Evolutionary conservation across 1,284 basidiomycete species (phyloP).

Genomic region (Sphaerobolus stellatus): DNA sequence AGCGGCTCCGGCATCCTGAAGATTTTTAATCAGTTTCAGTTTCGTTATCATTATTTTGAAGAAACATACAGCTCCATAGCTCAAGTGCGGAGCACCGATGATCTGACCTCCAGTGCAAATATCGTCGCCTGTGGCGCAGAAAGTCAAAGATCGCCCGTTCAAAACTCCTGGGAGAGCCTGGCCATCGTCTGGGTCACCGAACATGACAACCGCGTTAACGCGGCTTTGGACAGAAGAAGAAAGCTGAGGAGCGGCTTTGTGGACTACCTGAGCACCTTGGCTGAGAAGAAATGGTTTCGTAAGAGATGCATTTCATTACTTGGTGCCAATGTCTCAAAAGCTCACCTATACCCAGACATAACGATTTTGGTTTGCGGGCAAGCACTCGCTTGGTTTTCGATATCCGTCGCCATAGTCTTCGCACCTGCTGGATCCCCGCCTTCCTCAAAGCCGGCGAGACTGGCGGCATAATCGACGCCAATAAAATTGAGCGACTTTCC

Average conservation of each 20-base stretch:
- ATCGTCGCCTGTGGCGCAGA: neutral
- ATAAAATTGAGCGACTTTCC: neutral
- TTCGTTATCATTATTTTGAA: neutral
- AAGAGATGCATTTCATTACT: too few relatives aligned
- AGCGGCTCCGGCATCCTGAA: conserved; percentile 1
- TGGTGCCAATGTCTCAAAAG: neutral
- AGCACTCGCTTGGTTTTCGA: neutral
- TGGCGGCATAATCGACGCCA: neutral
- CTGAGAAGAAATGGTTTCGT: neutral
- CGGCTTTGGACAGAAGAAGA: neutral
- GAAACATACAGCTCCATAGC: neutral
- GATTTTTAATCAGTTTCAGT: neutral
- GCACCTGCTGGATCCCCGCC: neutral
- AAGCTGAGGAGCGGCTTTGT: neutral
- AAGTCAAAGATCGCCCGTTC: neutral
- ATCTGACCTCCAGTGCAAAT: neutral
- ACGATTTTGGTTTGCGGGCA: neutral
- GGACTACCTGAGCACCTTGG: neutral
- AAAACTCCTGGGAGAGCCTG: neutral
- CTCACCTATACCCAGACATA: neutral
- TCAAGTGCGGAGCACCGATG: neutral
- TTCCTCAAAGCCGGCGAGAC: neutral
- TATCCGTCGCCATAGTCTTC: neutral
- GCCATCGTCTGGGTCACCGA: neutral
- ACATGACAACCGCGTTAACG: conserved; percentile 1